Evolutionary conservation across 2,329 filamentous ascomycete species (phyloP).

Genomic region (Nannizziopsis arthrosporioides): DNA sequence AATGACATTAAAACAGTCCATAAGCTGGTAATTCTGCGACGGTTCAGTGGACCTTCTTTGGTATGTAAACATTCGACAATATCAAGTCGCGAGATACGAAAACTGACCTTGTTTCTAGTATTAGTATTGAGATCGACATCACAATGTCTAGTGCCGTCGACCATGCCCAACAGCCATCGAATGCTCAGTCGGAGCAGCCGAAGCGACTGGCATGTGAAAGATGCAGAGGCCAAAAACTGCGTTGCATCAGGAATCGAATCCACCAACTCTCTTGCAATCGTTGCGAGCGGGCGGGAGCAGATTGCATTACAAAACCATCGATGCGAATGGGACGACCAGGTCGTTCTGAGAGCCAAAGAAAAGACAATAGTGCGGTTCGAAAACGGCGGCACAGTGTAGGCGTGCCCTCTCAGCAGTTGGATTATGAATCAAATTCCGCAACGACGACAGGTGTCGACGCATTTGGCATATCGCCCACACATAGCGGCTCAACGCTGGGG

Average conservation of each 20-base stretch:
- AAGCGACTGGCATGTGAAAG: constrained; percentile 9
- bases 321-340: constrained; percentile 9
- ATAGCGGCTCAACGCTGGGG: not conserved
- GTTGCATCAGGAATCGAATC: constrained; percentile 8
- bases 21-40: too few species aligned
- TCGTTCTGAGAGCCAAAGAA: constrained; percentile 7
- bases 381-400: constrained; percentile 2
- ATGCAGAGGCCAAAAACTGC: constrained; percentile 10
- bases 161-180: not conserved
- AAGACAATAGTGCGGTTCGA: constrained; percentile 6
- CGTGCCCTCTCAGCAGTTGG: not conserved
- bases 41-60: too few species aligned
- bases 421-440: not conserved
- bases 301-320: constrained; percentile 8
- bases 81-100: not conserved
- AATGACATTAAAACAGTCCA: not conserved
- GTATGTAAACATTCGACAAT: too few species aligned
- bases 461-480: not conserved
- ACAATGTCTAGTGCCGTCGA: not conserved
- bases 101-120: not conserved
- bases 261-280: constrained; percentile 8
- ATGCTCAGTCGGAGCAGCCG: constrained; percentile 5
- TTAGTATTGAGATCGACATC: not conserved
- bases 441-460: not conserved
- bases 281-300: constrained; percentile 7